Evolutionary conservation across 352 stramenopile genomes (phyloP).

Genomic region (Pythium rishiriense): DNA sequence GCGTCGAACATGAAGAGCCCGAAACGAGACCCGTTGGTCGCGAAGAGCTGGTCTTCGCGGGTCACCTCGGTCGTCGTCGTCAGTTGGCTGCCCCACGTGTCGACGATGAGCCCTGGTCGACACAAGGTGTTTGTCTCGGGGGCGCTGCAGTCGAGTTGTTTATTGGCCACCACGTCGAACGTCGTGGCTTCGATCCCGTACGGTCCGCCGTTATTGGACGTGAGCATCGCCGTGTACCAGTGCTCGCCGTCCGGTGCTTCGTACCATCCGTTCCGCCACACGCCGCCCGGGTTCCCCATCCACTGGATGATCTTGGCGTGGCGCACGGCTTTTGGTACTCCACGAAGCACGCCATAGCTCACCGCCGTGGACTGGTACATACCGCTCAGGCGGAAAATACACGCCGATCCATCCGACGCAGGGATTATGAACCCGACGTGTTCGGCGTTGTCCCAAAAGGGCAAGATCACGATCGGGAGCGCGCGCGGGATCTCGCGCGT

Average conservation of each 20-base stretch:
- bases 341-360: slow-evolving; percentile 11
- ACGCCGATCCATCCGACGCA: slow-evolving; percentile 35
- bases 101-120: neutral
- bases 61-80: neutral
- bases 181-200: slow-evolving; percentile 10
- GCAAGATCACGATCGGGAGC: slow-evolving; percentile 39
- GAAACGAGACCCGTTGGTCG: slow-evolving; percentile 28
- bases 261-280: slow-evolving; percentile 48
- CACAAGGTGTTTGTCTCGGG: too few relatives aligned
- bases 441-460: slow-evolving; percentile 44
- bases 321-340: slow-evolving; percentile 6
- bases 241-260: neutral
- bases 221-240: slow-evolving; percentile 29
- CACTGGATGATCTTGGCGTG: slow-evolving; percentile 37
- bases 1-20: slow-evolving; percentile 30
- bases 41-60: slow-evolving; percentile 3
- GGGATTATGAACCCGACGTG: slow-evolving; percentile 34
- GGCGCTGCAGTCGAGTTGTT: slow-evolving; percentile 4
- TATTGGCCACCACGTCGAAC: slow-evolving; percentile 19
- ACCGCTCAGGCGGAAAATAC: slow-evolving; percentile 35
- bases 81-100: neutral
- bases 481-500: slow-evolving; percentile 11
- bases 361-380: slow-evolving; percentile 36
- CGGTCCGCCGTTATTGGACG: neutral
- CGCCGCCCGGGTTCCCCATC: slow-evolving; percentile 26